phyloP scores from a whole-genome alignment of 1,284 basidiomycete species.

The Puccinia hordei region DNA sequence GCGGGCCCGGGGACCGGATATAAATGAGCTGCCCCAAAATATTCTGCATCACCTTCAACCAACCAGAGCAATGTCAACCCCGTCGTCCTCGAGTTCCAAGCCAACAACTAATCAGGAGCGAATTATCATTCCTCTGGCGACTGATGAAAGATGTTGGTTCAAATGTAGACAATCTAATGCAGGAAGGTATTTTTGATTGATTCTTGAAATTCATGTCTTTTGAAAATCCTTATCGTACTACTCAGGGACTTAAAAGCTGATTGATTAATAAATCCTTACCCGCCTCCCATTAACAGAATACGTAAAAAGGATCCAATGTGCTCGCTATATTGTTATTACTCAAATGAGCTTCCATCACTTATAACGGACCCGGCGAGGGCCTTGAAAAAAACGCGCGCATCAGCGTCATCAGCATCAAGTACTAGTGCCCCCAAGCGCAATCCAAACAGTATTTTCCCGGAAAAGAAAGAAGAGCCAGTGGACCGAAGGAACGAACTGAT shows the following conservation, averaged over 20 bases:
- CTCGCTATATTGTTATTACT: conserved; percentile 42
- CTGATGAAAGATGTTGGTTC: conserved; percentile 43
- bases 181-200: conserved; percentile 27
- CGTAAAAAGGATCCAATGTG: conserved; percentile 26
- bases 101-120: neutral
- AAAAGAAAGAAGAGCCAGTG: neutral
- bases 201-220: neutral
- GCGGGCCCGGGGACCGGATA: no score
- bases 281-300: neutral
- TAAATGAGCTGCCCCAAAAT: no score
- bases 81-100: neutral
- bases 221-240: neutral
- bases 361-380: conserved; percentile 5
- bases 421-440: neutral
- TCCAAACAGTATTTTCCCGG: neutral
- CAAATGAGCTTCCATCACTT: conserved; percentile 27
- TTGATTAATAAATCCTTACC: neutral
- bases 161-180: conserved; percentile 42
- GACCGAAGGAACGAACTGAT: conserved; percentile 22
- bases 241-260: neutral
- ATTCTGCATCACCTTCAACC: no score
- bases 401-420: neutral
- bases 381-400: neutral
- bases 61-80: neutral
- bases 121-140: conserved; percentile 31